Evolutionary conservation across 2,329 filamentous ascomycete genomes (phyloP), one percentile per base, ranked within the genome.

Genomic region (Byssoonygena ceratinophila): DNA sequence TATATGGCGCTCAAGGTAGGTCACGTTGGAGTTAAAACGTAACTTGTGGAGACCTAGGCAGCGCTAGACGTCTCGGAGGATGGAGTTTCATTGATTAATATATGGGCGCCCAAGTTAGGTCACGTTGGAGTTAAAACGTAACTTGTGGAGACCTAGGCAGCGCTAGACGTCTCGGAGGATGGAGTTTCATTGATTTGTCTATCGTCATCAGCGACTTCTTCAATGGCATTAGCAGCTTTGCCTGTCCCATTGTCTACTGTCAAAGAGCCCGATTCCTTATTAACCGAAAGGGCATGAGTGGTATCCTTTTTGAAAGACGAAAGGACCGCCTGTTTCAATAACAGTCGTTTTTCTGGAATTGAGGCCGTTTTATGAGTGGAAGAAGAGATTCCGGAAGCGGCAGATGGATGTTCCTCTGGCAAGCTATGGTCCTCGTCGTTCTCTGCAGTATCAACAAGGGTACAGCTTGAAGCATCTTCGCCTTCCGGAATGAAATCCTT

Each of bases 401-500:
- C 2, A 12, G 5, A 29, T 37, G 40, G 37, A 9, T 23, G n/a
- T 11, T 44, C 27, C 27, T 32, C 41, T 2, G 12, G 18, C 14
- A 43, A 41, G 4, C 25, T 16, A 16, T 34, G 18, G 14, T 11
- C 44, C 20, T 49, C 49, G 12, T 55, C 53, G 22, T 55, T 48
- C 3, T 55, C 53, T 14, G n/a, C 14, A 22, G 46, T 27, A 11
- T 45, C 11, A 12, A 55, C 27, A 4, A 52, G 14, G n/a, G 18
- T 22, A 20, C n/a, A 23, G 34, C 25, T 12, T 14, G 47, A 36
- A 14, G 39, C 20, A 31, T 52, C 50, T 56, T 79, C 84, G 3
- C 80, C 84, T 14, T 79, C 74, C 2, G 80, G 76, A 60, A 84
- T 87, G 62, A 81, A 88, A 46, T 87, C 82, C 18, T 78, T 72